Evolutionary conservation across 495 filamentous ascomycete species (phyloP).

Genomic region (Penicillium desertorum): DNA sequence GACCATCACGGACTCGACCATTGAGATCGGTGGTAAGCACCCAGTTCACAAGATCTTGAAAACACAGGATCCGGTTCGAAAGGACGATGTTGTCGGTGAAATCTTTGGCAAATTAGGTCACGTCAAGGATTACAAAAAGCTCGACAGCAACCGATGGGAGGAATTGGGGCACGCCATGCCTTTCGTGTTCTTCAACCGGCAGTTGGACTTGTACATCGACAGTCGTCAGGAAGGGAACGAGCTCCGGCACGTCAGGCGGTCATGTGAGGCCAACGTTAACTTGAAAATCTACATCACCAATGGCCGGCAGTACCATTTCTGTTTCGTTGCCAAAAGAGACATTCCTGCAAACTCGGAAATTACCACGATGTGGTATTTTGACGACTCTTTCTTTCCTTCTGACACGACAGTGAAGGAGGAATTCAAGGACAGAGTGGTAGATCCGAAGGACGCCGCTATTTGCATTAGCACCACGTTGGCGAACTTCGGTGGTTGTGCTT

Average conservation of each 20-base stretch:
- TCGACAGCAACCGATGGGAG: slow-evolving; percentile 72
- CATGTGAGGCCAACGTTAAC: slow-evolving; percentile 79
- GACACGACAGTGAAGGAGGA: slow-evolving; percentile 51
- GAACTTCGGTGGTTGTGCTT: slow-evolving; percentile 88
- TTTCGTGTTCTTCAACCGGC: slow-evolving; percentile 81
- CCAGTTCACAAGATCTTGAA: slow-evolving; percentile 71
- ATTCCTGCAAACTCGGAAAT: slow-evolving; percentile 64
- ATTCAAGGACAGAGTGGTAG: slow-evolving; percentile 23
- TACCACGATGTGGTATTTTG: slow-evolving; percentile 66
- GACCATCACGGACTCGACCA: slow-evolving; percentile 41
- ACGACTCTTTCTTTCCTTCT: slow-evolving; percentile 43
- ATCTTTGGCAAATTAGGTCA: slow-evolving; percentile 83
- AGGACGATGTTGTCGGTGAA: slow-evolving; percentile 75
- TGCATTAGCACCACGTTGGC: slow-evolving; percentile 75
- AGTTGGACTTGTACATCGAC: slow-evolving; percentile 86
- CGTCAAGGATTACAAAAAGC: slow-evolving; percentile 70
- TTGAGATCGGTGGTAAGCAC: slow-evolving; percentile 47
- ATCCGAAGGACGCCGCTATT: slow-evolving; percentile 49
- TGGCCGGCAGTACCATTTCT: slow-evolving; percentile 78
- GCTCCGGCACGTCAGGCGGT: slow-evolving; percentile 81
- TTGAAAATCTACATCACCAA: slow-evolving; percentile 80
- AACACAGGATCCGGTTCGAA: slow-evolving; percentile 59
- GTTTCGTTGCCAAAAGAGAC: slow-evolving; percentile 74
- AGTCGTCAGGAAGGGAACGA: slow-evolving; percentile 78
- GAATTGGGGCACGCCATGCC: slow-evolving; percentile 76